Base-by-base conservation (phyloP, 2,329 filamentous ascomycete species). In the Fusarium drepaniforme region DNA sequence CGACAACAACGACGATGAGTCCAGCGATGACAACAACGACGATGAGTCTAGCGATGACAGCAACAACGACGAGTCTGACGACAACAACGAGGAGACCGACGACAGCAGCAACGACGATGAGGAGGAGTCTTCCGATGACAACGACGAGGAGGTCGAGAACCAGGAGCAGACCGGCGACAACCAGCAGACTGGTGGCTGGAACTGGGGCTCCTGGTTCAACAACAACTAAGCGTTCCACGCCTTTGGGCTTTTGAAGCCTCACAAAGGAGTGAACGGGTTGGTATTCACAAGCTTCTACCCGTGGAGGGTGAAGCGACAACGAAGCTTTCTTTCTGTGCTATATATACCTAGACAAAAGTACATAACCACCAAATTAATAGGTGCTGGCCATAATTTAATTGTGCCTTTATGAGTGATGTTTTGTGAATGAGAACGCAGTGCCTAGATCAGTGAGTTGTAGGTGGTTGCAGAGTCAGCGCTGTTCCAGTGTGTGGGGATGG, bases 1-100 rank as follows among this genome's bases (percentile, higher is more conserved):
- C 1, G 35, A 74, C 6, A 21, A 28, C 16, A 38, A 61, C 25
- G 49, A 16, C 35, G 35, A 59, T 0, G 61, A n/a, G 60, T 66
- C 61, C 9, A 62, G n/a, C 5, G 64, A 30, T 0, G 35, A 74
- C 6, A 21, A 16, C 16, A 40, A 62, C 25, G 40, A 16, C 35
- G 35, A 59, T 1, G 61, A 64, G 42, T 44, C 65, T 33, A 49
- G 25, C 7, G 40, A 64, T 9, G 53, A 64, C 21, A 40, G 53
- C 15, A 46, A 61, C 30, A n/a, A 42, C 21, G 44, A 74, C 4
- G 46, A 67, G 23, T 62, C 70, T 5, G 51, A 13, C 11, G 64
- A 64, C 8, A 38, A 75, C 4, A 18, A 67, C 21, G 58, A 70
- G 25, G 63, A 70, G 9, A 62, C 62, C 12, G 38, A 64, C 2